A percentile compares a stretch with the other conserved stretches of the same genome.
Evolutionary conservation across 768 basidiomycete genomes (phyloP).

Genomic region (Pulveroboletus sp.): DNA sequence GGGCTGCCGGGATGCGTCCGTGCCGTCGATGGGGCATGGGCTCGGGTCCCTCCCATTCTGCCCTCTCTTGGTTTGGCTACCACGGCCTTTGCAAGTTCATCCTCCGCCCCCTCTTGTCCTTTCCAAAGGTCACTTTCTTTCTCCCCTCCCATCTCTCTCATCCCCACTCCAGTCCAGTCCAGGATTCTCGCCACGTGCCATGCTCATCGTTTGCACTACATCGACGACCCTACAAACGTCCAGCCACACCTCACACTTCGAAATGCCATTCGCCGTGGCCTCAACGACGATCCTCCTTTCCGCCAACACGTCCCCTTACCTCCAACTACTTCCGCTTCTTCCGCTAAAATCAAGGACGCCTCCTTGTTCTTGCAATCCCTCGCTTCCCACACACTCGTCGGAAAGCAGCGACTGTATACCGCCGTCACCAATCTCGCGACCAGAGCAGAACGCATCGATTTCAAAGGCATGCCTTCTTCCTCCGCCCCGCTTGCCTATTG

Average conservation of each 20-base stretch:
- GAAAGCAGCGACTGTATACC: conserved; percentile 35
- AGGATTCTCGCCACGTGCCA: conserved; percentile 78
- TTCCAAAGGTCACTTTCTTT: conserved; percentile 54
- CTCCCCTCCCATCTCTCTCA: neutral
- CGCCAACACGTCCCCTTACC: conserved; percentile 22
- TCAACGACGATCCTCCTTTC: conserved; percentile 18
- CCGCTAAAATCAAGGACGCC: conserved; percentile 32
- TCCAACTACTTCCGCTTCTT: conserved; percentile 26
- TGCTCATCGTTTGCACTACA: conserved; percentile 53
- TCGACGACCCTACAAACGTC: conserved; percentile 67
- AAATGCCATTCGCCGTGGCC: conserved; percentile 61
- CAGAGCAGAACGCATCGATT: conserved; percentile 39
- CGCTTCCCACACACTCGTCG: conserved; percentile 31
- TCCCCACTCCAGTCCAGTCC: conserved; percentile 42
- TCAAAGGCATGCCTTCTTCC: conserved; percentile 35
- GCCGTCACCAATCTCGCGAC: conserved; percentile 35
- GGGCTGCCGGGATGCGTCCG: conserved; percentile 63
- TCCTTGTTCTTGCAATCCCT: conserved; percentile 28
- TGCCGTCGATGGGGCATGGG: conserved; percentile 82
- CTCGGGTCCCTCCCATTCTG: conserved; percentile 12
- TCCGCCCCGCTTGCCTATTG: neutral
- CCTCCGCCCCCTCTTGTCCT: conserved; percentile 61
- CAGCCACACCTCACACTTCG: conserved; percentile 68
- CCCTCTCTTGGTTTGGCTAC: conserved; percentile 41
- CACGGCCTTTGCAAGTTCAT: conserved; percentile 67